Percentiles rank a stretch among this genome's conserved stretches.
Conservation (phyloP, 1,284 basidiomycete species). For the Pholiota adiposa region DNA sequence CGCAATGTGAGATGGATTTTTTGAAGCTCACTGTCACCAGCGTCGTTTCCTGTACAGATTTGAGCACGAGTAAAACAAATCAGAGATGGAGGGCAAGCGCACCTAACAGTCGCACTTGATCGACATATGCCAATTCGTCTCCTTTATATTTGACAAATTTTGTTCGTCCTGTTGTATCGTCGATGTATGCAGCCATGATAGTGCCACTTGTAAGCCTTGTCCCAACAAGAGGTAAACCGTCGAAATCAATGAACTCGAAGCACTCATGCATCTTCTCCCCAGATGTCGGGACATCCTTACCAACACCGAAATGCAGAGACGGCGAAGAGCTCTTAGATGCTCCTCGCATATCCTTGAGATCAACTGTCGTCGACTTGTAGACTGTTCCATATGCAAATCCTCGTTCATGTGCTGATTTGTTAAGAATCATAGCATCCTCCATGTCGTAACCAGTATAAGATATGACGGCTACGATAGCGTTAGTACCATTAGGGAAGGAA, state of each 20-base stretch:
- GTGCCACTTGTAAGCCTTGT: slow-evolving; percentile 76
- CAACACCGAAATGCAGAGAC: slow-evolving; percentile 87
- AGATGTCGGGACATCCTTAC: slow-evolving; percentile 69
- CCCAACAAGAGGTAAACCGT: slow-evolving; percentile 88
- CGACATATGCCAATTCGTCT: slow-evolving; percentile 90
- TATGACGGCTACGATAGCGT: slow-evolving; percentile 98
- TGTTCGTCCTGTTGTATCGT: slow-evolving; percentile 86
- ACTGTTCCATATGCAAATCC: slow-evolving; percentile 98
- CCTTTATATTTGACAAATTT: slow-evolving; percentile 96
- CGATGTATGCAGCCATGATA: slow-evolving; percentile 85
- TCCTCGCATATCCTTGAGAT: slow-evolving; percentile 83
- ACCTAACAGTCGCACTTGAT: slow-evolving; percentile 93
- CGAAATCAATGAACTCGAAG: slow-evolving; percentile 72
- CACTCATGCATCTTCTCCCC: slow-evolving; percentile 62
- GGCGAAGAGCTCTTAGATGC: slow-evolving; percentile 57
- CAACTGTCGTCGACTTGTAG: slow-evolving; percentile 94
- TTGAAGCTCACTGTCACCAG: slow-evolving; percentile 87
- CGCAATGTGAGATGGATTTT: slow-evolving; percentile 95
- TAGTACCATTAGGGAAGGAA: slow-evolving; percentile 97
- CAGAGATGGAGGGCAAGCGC: slow-evolving; percentile 28
- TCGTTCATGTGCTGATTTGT: slow-evolving; percentile 98
- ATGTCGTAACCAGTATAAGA: slow-evolving; percentile 99
- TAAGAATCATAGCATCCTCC: slow-evolving; percentile 99
- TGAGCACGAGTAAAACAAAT: not conserved
- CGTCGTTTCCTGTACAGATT: slow-evolving; percentile 69